Percentiles rank a stretch among this genome's conserved stretches.
Evolutionary conservation across 2,329 filamentous ascomycete genomes (phyloP).

Genomic region (Dryadomyces quercivorus): DNA sequence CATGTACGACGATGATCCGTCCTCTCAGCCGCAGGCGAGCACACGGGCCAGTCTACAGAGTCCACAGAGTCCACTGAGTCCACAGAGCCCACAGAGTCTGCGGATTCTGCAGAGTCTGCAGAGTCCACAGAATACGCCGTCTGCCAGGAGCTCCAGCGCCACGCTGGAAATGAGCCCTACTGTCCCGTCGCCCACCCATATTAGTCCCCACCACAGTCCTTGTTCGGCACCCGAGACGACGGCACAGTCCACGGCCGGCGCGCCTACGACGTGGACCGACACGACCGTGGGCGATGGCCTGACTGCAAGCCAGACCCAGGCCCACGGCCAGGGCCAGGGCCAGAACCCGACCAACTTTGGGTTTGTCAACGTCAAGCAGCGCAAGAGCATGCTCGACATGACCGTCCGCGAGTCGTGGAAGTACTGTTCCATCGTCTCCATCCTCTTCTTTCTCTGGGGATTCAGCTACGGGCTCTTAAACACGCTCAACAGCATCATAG

Average conservation of each 20-base stretch:
- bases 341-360: constrained; percentile 52
- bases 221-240: background rate
- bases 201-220: background rate
- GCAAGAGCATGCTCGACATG: constrained; percentile 59
- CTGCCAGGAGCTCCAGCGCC: background rate
- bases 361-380: constrained; percentile 58
- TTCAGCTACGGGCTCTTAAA: constrained; percentile 82
- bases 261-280: background rate
- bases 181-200: background rate
- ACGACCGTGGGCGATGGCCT: background rate
- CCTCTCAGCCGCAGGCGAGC: too few species aligned
- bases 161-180: background rate
- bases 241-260: background rate
- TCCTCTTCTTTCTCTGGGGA: constrained; percentile 76
- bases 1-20: too few species aligned
- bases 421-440: constrained; percentile 62
- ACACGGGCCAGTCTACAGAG: too few species aligned
- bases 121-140: too few species aligned
- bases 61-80: too few species aligned
- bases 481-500: constrained; percentile 62
- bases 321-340: background rate
- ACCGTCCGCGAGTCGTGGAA: constrained; percentile 53
- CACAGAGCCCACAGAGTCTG: too few species aligned
- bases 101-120: too few species aligned
- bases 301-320: background rate